Percentiles rank a stretch among this genome's conserved stretches.
Conservation (phyloP, 148 eudicot species). For the Spergularia bocconei region DNA sequence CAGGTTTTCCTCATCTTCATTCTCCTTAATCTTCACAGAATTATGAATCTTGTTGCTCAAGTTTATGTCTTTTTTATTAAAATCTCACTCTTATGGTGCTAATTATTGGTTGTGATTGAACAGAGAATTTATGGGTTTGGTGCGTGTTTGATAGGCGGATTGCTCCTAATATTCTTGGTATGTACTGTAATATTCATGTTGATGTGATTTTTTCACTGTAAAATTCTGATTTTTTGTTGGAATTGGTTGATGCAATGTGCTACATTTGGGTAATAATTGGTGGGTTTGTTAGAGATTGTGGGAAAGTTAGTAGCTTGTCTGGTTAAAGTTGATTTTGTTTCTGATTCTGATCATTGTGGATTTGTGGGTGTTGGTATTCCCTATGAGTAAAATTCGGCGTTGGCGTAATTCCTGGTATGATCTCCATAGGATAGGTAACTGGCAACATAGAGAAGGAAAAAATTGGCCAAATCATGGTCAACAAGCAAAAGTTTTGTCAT, state of each 20-base stretch:
- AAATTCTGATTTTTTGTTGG: neutral
- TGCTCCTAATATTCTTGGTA: constrained; percentile 54
- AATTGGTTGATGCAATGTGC: neutral
- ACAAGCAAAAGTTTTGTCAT: neutral
- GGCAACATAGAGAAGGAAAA: neutral
- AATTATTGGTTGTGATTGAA: constrained; percentile 1
- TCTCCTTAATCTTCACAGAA: neutral
- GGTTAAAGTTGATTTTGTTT: neutral
- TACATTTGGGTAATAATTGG: neutral
- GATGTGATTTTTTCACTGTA: neutral
- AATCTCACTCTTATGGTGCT: neutral
- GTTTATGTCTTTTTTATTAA: neutral
- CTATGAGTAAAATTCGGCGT: neutral
- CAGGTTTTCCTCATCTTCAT: constrained; percentile 37
- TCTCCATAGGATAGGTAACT: no score
- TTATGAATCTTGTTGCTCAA: constrained; percentile 9
- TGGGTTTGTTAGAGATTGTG: neutral
- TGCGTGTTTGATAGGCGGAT: constrained; percentile 48
- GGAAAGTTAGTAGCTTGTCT: neutral
- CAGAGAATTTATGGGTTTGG: constrained; percentile 72
- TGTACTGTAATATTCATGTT: neutral
- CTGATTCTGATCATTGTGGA: neutral
- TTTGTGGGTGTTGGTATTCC: neutral
- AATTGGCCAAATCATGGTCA: neutral
- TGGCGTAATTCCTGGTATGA: no score